These are phyloP conservation scores for Magnusiomyces sp. DNA, from an alignment of 1,139 yeast species.

Conservation along the genomic window DNA sequence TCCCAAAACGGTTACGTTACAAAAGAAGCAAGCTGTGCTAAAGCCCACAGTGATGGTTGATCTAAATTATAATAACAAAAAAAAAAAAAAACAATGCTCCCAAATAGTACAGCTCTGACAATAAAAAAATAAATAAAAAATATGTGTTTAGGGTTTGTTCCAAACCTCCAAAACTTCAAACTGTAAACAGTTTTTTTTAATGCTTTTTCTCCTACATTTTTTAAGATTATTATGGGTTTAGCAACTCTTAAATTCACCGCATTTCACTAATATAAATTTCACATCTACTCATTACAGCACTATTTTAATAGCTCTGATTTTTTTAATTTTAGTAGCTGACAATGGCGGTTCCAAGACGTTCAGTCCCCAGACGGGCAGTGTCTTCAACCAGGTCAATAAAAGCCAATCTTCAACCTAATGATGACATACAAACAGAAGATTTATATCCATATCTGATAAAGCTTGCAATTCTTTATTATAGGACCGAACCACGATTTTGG, in stretches of 20 bases:
- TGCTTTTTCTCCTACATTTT: not conserved
- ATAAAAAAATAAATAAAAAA: too few species aligned
- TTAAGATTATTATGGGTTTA: not conserved
- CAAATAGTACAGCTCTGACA: too few species aligned
- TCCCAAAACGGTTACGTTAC: too few species aligned
- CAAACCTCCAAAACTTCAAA: not conserved
- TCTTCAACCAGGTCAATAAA: not conserved
- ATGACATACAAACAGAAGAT: conserved; percentile 23
- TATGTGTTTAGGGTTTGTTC: too few species aligned
- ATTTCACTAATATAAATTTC: too few species aligned
- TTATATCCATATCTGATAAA: conserved; percentile 29
- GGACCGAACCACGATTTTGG: conserved; percentile 27
- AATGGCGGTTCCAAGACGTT: conserved; percentile 1
- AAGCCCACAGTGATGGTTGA: too few species aligned
- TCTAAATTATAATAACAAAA: too few species aligned
- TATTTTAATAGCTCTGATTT: too few species aligned
- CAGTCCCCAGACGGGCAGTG: conserved; percentile 3
- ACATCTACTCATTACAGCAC: too few species aligned
- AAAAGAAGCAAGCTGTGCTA: too few species aligned
- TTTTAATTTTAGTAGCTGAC: not conserved
- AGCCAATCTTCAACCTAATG: not conserved
- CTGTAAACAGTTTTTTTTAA: not conserved
- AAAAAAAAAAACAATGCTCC: too few species aligned
- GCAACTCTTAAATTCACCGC: too few species aligned
- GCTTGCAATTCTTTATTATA: conserved; percentile 28